Evolutionary conservation across 1,284 basidiomycete species (phyloP), one percentile per base, ranked within the genome.

Genomic region (Taiwanofungus camphoratus): DNA sequence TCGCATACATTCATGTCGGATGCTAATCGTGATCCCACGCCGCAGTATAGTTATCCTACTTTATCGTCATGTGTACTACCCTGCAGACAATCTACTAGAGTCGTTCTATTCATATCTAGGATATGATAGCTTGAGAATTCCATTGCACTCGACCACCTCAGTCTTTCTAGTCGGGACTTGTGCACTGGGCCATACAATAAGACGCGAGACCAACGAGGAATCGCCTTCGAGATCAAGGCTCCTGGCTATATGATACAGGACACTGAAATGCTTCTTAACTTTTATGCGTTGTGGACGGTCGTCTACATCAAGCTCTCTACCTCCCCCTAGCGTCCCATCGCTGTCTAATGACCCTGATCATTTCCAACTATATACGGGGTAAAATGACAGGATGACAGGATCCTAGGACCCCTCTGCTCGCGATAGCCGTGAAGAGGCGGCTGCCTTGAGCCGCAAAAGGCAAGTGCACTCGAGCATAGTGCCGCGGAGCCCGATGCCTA

Each of bases 391-490:
- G n/a, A n/a, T n/a, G n/a, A n/a, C n/a, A n/a, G n/a, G n/a, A n/a
- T 38, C n/a, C 33, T 40, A 40, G 23, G 36, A 35, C 33, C 15
- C 32, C 36, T 31, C 12, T 24, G 23, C 19, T 26, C 39, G 32
- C 52, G 47, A 53, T 31, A 27, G 53, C 54, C 40, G 46, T 52
- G 52, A 35, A n/a, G 45, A n/a, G n/a, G 45, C 29, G 39, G 29
- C 31, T 49, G 38, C 53, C 49, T 61, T 61, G 35, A 58, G 21
- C 59, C 49, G 32, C 21, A 49, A 52, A 51, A 42, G 55, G 58
- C 44, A 55, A 51, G 46, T 39, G 19, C 39, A 27, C 31, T 46
- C 40, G 46, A 40, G 31, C 41, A 36, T 44, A 45, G 45, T 44
- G 47, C 45, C 45, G 41, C 40, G 39, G 39, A 40, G 51, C 50